Conservation (phyloP, 1,139 yeast genomes). For the Diutina neorugosa region DNA sequence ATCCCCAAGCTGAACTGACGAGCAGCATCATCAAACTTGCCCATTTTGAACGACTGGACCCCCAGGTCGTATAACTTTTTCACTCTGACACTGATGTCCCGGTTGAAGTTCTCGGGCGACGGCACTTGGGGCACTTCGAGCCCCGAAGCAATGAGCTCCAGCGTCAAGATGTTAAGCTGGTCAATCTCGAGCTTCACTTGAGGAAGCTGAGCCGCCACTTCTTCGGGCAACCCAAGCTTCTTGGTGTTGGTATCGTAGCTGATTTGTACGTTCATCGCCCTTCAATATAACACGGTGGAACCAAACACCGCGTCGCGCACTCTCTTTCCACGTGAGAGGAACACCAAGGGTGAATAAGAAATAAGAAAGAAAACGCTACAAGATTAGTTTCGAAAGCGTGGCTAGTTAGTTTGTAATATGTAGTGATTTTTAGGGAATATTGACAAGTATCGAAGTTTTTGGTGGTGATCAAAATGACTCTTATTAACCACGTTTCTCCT, state of each 20-base stretch:
- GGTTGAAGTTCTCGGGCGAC: conserved; percentile 37
- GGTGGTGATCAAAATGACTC: too few relatives aligned
- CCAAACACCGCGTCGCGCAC: neutral
- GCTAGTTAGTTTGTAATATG: too few relatives aligned
- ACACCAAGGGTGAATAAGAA: too few relatives aligned
- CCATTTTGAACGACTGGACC: conserved; percentile 45
- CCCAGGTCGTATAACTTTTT: conserved; percentile 70
- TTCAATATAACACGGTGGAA: neutral
- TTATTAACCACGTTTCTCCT: too few relatives aligned
- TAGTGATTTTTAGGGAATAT: too few relatives aligned
- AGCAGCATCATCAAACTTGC: conserved; percentile 58
- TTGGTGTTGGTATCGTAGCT: conserved; percentile 14
- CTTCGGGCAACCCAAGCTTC: conserved; percentile 17
- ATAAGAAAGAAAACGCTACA: too few relatives aligned
- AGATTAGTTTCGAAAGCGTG: too few relatives aligned
- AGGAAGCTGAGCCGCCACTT: conserved; percentile 14
- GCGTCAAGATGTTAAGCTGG: conserved; percentile 52
- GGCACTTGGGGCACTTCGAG: conserved; percentile 64
- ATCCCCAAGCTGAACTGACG: conserved; percentile 67
- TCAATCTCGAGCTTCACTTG: conserved; percentile 34
- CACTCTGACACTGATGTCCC: conserved; percentile 52
- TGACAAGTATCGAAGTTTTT: too few relatives aligned
- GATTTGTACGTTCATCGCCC: conserved; percentile 9
- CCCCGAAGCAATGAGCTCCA: conserved; percentile 46
- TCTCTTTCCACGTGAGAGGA: neutral